Base-by-base conservation (phyloP, 106 monocot genomes). In the Hemerocallis citrina region DNA sequence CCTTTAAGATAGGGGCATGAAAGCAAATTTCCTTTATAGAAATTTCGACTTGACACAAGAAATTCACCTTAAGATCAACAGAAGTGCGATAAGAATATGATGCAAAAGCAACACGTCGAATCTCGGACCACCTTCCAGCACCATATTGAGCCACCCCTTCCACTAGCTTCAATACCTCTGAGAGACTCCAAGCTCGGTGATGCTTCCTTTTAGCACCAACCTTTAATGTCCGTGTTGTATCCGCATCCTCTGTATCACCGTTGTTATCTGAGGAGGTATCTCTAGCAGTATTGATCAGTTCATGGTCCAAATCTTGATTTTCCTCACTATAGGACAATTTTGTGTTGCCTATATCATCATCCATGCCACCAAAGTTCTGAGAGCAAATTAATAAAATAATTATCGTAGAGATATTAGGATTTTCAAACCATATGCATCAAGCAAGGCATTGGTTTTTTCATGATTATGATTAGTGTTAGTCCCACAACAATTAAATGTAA, bases 61-160 rank as follows among this genome's bases (percentile, higher is more conserved):
- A 27, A 9, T 30, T 37, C 57, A 85, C 93, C 89, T 94, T 94
- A 28, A 94, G 85, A 83, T 94, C 93, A 55, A 89, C 93, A 7
- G 93, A 82, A 21, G 89, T 85, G 23, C 93, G 81, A 64, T 77
- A 73, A 8, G 89, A 72, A 41, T 87, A 73, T 16, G 89, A 77
- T 34, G 85, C 66, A 75, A 94, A 94, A 32, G 79, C 56, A 42
- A 83, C 51, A 21, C 73, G 59, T 33, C 80, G 74, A 33, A 94
- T 94, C 65, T 85, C 75, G 52, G 93, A 94, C 93, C 93, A 94
- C 56, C 73, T 82, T 61, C 93, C 93, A 66, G 80, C 82, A 41
- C 93, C 93, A 62, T 72, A 94, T 36, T 62, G 67, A 47, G 93
- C 76, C 25, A 94, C 89, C 22, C 89, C 89, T 42, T 94, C 89